phyloP scores from a whole-genome alignment of 768 basidiomycete genomes.

The Pilatotrama ljubarskyi region DNA sequence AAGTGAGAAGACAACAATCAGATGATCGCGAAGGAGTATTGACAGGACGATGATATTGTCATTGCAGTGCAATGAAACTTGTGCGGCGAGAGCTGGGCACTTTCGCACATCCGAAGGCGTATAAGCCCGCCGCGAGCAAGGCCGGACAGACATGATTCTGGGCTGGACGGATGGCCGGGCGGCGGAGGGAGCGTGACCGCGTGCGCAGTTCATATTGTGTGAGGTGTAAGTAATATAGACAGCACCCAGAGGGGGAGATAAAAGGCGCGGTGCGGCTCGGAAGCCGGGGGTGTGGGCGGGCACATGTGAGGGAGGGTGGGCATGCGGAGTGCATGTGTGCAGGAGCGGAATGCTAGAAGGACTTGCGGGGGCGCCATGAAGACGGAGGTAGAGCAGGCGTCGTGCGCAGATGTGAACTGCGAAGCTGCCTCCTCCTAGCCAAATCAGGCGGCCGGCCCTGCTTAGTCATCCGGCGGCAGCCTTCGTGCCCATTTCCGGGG shows the following conservation, averaged over 20 bases:
- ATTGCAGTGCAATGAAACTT: constrained; percentile 6
- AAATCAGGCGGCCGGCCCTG: constrained; percentile 13
- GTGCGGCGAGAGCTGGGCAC: not conserved
- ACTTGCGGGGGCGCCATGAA: not conserved
- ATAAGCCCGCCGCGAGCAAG: not conserved
- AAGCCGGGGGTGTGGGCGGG: not conserved
- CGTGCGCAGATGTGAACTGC: not conserved
- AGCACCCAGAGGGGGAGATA: not conserved
- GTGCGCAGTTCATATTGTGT: not conserved
- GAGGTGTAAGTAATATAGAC: not conserved
- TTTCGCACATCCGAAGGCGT: not conserved
- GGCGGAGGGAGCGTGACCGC: not conserved
- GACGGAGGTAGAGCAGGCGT: not conserved
- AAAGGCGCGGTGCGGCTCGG: not conserved
- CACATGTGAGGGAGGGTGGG: constrained; percentile 12
- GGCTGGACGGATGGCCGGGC: not conserved
- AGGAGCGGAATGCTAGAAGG: constrained; percentile 12
- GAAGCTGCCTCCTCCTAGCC: not conserved
- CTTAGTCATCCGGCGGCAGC: constrained; percentile 24
- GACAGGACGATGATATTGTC: constrained; percentile 17
- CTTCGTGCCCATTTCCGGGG: not conserved
- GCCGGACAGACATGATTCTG: not conserved
- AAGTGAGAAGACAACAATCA: constrained; percentile 20
- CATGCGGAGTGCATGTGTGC: constrained; percentile 20
- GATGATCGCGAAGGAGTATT: constrained; percentile 18